Evolutionary conservation across 1,284 basidiomycete species (phyloP), one percentile per base, ranked within the genome.

Genomic region (Chiua sp.): DNA sequence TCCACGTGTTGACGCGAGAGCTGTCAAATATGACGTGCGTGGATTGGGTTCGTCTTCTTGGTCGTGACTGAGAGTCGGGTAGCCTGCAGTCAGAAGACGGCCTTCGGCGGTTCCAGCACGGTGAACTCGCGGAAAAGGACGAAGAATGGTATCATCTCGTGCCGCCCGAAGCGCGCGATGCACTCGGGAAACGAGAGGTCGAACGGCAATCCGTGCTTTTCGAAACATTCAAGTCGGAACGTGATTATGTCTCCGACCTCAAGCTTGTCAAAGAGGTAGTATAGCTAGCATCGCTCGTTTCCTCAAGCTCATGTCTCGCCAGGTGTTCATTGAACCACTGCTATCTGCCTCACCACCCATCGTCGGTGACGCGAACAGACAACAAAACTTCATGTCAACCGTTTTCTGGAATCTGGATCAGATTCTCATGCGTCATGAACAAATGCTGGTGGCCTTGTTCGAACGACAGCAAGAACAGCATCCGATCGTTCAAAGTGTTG

Each of bases 191-290:
- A 68, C 74, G 83, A 56, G 93, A 94, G 71, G 87, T 93, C 16
- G 84, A 89, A 61, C 81, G 93, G 50, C 93, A 95, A 71, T 92
- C 88, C 16, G 83, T 91, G 10, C 80, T 94, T 37, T 95, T 94
- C 70, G 93, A 94, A 69, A 74, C 93, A 50, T 87, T 94, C 75
- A 91, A 91, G 75, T 85, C 89, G 1, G 93, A 95, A 75, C 81
- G 85, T 64, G 89, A 92, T 63, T 94, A 94, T 72, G 91, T 94
- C 13, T 67, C 79, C 37, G 93, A 94, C 75, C 74, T 94, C 62
- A 80, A 86, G 67, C 79, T 87, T 8, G 79, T 94, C 30, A 77
- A 82, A 67, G 83, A 91, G 69, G 92, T 90, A 65, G 51, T 75
- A 68, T 63, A 42, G 7, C 10, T 10, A 39, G 23, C 44, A 10